Evolutionary conservation across 2,329 filamentous ascomycete genomes (phyloP).

Genomic region (Dothideomycetes sp.): DNA sequence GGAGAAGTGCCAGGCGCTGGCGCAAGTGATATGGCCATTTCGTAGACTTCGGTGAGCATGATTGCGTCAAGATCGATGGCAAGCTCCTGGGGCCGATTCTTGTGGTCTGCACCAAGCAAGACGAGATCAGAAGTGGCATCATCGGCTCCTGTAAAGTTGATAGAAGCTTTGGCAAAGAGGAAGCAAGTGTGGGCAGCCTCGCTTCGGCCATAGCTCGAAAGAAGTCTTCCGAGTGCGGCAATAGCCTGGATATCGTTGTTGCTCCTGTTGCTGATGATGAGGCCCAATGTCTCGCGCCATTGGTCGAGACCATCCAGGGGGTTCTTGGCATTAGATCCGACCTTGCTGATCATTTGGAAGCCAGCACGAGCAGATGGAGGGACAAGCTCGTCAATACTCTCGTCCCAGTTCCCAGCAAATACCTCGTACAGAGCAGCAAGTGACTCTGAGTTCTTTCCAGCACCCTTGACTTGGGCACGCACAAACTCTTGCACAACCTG

Average conservation of each 20-base stretch:
- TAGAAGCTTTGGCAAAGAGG: constrained; percentile 65
- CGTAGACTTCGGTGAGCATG: constrained; percentile 92
- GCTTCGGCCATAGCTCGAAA: constrained; percentile 75
- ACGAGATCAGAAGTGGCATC: constrained; percentile 72
- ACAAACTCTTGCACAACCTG: constrained; percentile 94
- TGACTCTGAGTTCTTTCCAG: constrained; percentile 72
- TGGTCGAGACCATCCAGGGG: constrained; percentile 78
- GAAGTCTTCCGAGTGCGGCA: constrained; percentile 67
- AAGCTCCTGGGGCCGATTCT: constrained; percentile 59
- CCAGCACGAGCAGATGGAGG: constrained; percentile 86
- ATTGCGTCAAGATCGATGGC: constrained; percentile 75
- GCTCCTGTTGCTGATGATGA: constrained; percentile 84
- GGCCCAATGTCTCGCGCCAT: constrained; percentile 81
- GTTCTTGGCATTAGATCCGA: constrained; percentile 55
- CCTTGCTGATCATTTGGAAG: constrained; percentile 79
- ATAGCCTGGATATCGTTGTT: constrained; percentile 68
- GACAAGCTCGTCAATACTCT: constrained; percentile 91
- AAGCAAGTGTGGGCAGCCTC: constrained; percentile 94
- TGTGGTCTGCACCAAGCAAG: constrained; percentile 76
- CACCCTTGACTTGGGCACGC: constrained; percentile 81
- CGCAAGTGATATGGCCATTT: constrained; percentile 72
- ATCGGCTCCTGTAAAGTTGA: constrained; percentile 72
- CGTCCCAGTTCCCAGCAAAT: constrained; percentile 85
- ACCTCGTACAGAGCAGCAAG: constrained; percentile 88
- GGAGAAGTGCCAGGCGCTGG: constrained; percentile 40